Evolutionary conservation across 768 basidiomycete genomes (phyloP).

Genomic region (Termitomyces eurrhizus): DNA sequence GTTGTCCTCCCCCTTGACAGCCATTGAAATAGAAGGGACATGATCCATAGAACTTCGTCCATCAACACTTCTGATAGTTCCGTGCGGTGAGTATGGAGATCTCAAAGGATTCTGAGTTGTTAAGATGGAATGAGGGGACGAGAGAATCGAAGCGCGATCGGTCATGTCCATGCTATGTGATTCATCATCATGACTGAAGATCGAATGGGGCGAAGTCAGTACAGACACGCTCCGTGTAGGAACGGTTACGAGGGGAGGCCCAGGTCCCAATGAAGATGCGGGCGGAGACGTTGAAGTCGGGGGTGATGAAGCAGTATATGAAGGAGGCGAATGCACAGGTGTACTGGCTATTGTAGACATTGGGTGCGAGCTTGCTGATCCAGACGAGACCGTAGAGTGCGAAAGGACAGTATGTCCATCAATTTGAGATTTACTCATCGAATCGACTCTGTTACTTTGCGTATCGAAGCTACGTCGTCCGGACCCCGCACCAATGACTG

Average conservation of each 20-base stretch:
- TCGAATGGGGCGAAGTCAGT: slow-evolving; percentile 33
- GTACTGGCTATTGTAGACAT: background rate
- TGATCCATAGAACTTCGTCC: slow-evolving; percentile 9
- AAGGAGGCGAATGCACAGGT: slow-evolving; percentile 3
- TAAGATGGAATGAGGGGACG: slow-evolving; percentile 28
- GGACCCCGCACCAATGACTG: background rate
- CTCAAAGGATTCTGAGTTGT: slow-evolving; percentile 21
- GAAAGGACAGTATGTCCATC: slow-evolving; percentile 5
- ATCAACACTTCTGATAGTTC: slow-evolving; percentile 14
- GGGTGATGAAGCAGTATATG: background rate
- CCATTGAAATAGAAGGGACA: slow-evolving; percentile 18
- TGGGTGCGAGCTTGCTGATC: background rate
- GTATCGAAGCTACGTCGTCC: slow-evolving; percentile 11
- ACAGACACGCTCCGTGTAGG: slow-evolving; percentile 16
- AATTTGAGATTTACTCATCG: slow-evolving; percentile 1
- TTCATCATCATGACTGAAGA: slow-evolving; percentile 12
- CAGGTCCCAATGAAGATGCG: background rate
- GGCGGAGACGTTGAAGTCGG: background rate
- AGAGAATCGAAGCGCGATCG: slow-evolving; percentile 25
- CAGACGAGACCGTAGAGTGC: slow-evolving; percentile 11
- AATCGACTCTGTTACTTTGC: slow-evolving; percentile 9
- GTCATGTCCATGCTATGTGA: background rate
- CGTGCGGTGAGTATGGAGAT: slow-evolving; percentile 33
- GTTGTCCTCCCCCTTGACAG: slow-evolving; percentile 25
- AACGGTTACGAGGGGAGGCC: slow-evolving; percentile 5